Evolutionary conservation across 768 basidiomycete species (phyloP), one percentile per base, ranked within the genome.

Genomic region (Coprinellus aureogranulatus): DNA sequence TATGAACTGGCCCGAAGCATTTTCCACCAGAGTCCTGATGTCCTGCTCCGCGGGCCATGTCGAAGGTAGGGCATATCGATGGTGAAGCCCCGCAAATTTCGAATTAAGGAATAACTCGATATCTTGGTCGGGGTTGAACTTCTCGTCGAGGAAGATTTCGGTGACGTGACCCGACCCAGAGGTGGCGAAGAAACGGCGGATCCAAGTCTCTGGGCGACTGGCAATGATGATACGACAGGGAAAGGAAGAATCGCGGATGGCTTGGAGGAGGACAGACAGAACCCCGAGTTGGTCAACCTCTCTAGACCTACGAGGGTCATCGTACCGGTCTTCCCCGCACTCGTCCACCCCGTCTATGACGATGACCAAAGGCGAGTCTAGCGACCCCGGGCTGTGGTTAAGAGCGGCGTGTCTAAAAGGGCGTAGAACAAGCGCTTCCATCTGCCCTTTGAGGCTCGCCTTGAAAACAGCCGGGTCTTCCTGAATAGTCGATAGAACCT

Each of bases 331-430:
- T 14, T 34, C 34, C 8, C 34, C 34, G 28, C 55, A 57, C 25
- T 57, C 55, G 25, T 57, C 55, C 22, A 57, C 20, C 9, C 55
- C 55, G 26, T 57, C 55, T 34, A 57, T 57, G 34, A 57, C 18
- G 25, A 57, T 49, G 25, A 37, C 37, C 8, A 48, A 23, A 1
- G 55, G 55, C 6, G 34, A 25, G 2, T 2, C 37, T 8, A 16
- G 26, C 4, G 41, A 5, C 2, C 41, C 22, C 14, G 12, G 6
- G 8, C n/a, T 2, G 2, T 2, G 9, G 8, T 11, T 6, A 10
- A n/a, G n/a, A n/a, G n/a, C n/a, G n/a, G n/a, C n/a, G n/a, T n/a
- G n/a, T 23, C 26, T 2, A 2, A 45, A 28, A 12, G 53, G 53
- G n/a, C n/a, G 4, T n/a, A 54, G 14, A 25, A 54, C 26, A 26